Conservation (phyloP, 164 flowering plant genomes). For the Liquidambar formosana region DNA sequence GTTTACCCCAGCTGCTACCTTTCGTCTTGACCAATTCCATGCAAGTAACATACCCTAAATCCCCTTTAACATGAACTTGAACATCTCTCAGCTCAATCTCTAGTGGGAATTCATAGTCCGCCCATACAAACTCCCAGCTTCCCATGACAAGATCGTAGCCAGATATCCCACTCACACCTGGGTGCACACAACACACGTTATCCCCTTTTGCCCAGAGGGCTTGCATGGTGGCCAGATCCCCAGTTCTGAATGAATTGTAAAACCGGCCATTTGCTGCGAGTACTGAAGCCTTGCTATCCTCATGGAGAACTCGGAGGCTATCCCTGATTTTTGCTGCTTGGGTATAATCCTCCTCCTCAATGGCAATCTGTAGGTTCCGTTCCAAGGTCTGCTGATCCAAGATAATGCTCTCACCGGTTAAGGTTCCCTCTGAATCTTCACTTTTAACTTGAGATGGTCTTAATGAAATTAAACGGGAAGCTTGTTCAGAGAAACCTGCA, state of each 20-base stretch:
- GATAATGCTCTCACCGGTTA: conserved; percentile 55
- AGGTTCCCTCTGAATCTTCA: conserved; percentile 52
- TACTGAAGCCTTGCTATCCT: conserved; percentile 73
- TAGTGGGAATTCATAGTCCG: conserved; percentile 80
- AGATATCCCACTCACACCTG: conserved; percentile 67
- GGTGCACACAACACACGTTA: conserved; percentile 71
- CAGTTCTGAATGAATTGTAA: conserved; percentile 71
- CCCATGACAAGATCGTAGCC: conserved; percentile 82
- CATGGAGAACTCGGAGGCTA: conserved; percentile 59
- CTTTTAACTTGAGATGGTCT: conserved; percentile 43
- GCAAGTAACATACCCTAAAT: conserved; percentile 78
- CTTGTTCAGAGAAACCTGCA: conserved; percentile 35
- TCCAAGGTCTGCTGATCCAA: conserved; percentile 63
- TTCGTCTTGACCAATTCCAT: conserved; percentile 81
- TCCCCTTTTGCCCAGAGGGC: conserved; percentile 73
- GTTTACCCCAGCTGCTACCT: conserved; percentile 94
- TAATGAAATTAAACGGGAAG: conserved; percentile 20
- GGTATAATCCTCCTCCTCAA: conserved; percentile 76
- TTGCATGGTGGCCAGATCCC: conserved; percentile 71
- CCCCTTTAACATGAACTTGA: conserved; percentile 75
- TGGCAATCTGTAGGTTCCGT: conserved; percentile 66
- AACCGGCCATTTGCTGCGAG: conserved; percentile 77
- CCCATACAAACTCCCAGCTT: conserved; percentile 92
- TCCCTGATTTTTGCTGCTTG: conserved; percentile 89
- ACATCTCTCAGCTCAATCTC: conserved; percentile 71